Evolutionary conservation across 2,329 filamentous ascomycete species (phyloP), one percentile per base, ranked within the genome.

Genomic region (Fusarium hainanense): DNA sequence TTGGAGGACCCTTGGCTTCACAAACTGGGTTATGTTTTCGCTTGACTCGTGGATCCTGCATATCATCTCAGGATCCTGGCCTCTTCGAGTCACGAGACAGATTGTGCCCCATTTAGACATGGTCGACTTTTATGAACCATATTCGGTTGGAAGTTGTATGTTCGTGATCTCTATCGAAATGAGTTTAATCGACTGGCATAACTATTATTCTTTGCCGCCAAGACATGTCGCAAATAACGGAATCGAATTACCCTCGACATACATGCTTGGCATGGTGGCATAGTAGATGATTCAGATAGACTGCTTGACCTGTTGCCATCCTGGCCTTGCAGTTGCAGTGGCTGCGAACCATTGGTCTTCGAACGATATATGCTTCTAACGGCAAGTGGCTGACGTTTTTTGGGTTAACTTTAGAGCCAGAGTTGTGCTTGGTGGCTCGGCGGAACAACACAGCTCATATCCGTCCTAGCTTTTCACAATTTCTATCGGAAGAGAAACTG

Each of bases 41-140:
- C 76, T 79, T 78, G 77, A 78, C 77, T 79, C 77, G 74, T 76
- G 76, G 75, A 74, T 77, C 68, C 75, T 78, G 76, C 75, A 77
- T 74, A 78, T 72, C 77, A 78, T 77, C 69, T 72, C 68, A 54
- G 40, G 50, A 75, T 63, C 69, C 65, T 34, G 59, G 65, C 61
- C 50, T 59, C 50, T 59, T 72, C 63, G 74, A 74, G 74, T 75
- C 74, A 74, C 74, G 71, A 75, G 70, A 62, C 63, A 52, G 60
- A 62, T 58, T 28, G 50, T 61, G 51, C 55, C 59, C 64, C 62
- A 49, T 64, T 51, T 47, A 49, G 60, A 20, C 6, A 23, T 20
- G 48, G 30, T 51, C 37, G 32, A 51, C 32, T 40, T 51, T 43
- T 23, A n/a, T 51, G 21, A 51, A 40, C 32, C 32, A 40, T 9